A percentile compares a stretch with the other conserved stretches of the same genome.
Conservation (phyloP, 495 filamentous ascomycete species). For the Pyrenula aspistea region DNA sequence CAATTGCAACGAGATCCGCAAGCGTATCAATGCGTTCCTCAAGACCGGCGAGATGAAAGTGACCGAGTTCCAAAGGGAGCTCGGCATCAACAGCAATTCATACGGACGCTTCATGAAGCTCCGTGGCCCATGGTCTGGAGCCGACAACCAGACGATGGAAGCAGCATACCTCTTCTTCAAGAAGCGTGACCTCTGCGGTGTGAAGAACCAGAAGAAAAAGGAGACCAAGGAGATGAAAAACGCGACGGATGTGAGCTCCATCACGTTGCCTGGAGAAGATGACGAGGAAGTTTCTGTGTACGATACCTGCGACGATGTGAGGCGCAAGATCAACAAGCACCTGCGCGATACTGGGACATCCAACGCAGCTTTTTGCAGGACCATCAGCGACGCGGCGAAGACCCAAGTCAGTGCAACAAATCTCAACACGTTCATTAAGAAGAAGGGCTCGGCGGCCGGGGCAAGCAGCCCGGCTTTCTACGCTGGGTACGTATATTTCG, state of each 20-base stretch:
- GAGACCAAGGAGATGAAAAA: conserved; percentile 14
- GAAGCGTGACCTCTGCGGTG: conserved; percentile 22
- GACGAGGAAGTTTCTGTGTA: conserved; percentile 29
- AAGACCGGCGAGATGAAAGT: conserved; percentile 12
- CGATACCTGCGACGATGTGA: conserved; percentile 46
- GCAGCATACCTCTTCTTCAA: conserved; percentile 27
- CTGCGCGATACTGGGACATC: conserved; percentile 32
- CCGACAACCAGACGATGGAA: conserved; percentile 11
- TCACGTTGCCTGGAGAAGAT: conserved; percentile 23
- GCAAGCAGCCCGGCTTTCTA: conserved; percentile 33
- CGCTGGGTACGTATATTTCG: conserved; percentile 40
- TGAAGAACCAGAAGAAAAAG: conserved; percentile 21
- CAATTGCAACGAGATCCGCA: conserved; percentile 8
- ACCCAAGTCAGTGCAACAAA: conserved; percentile 19
- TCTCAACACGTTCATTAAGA: conserved; percentile 33
- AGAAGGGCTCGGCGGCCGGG: conserved; percentile 32
- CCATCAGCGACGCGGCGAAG: conserved; percentile 14
- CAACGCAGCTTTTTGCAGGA: conserved; percentile 41
- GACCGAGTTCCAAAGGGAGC: conserved; percentile 6
- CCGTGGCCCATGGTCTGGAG: conserved; percentile 13
- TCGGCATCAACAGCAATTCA: conserved; percentile 11
- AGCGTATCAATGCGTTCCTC: conserved; percentile 6
- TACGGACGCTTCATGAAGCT: conserved; percentile 17
- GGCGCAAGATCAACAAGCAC: conserved; percentile 39
- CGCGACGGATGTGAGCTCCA: conserved; percentile 18